These are phyloP conservation scores for Nannizzia gypsea DNA, from an alignment of 2,329 filamentous ascomycete genomes.

Conservation along the genomic window DNA sequence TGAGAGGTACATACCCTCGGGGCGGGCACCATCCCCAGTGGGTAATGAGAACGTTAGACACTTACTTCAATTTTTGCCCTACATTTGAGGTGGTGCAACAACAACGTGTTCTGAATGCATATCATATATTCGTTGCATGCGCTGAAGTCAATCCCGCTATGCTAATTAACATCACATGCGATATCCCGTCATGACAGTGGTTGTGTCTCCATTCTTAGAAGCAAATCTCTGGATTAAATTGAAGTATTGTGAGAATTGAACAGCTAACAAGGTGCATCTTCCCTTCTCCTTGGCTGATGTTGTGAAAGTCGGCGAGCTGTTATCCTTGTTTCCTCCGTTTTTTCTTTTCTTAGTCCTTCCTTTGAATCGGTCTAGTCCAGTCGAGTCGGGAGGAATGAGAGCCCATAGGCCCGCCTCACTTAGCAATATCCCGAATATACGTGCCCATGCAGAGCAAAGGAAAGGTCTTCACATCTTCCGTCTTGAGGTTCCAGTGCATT, in stretches of 20 bases:
- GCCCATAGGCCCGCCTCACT: conserved; percentile 3
- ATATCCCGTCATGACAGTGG: background rate
- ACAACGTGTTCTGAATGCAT: conserved; percentile 4
- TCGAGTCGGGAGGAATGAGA: background rate
- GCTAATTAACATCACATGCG: background rate
- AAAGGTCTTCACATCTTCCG: conserved; percentile 1
- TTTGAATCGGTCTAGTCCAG: background rate
- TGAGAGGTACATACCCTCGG: background rate
- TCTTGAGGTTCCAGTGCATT: background rate
- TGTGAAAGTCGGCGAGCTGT: background rate
- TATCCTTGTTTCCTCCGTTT: background rate
- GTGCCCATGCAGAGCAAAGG: background rate
- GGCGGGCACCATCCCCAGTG: background rate
- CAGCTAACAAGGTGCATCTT: background rate
- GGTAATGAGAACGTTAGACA: background rate
- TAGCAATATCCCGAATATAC: background rate
- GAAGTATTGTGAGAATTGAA: background rate
- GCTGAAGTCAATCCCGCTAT: background rate
- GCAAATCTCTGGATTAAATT: background rate
- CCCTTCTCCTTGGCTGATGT: background rate
- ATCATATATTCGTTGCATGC: background rate
- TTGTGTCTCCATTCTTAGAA: background rate
- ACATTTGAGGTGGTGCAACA: conserved; percentile 3
- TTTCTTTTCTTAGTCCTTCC: background rate
- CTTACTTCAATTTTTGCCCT: background rate